phyloP scores from a whole-genome alignment of 495 filamentous ascomycete genomes.

The Aspergillus mulundensis region DNA sequence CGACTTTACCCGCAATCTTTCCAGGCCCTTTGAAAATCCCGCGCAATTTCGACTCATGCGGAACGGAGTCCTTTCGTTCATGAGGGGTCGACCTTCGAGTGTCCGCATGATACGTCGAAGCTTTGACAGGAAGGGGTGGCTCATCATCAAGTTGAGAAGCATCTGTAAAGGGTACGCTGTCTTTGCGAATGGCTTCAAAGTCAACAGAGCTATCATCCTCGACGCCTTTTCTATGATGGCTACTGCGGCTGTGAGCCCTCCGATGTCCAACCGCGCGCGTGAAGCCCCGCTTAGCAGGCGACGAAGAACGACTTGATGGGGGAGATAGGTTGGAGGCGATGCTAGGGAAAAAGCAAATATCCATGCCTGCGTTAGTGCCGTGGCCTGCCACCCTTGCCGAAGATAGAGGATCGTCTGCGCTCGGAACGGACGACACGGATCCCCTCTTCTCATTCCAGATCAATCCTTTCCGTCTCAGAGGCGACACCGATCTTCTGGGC shows the following conservation, averaged over 20 bases:
- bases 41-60: constrained; percentile 39
- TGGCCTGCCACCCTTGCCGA: constrained; percentile 46
- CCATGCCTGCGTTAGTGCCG: constrained; percentile 45
- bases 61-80: constrained; percentile 25
- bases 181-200: constrained; percentile 18
- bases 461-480: constrained; percentile 5
- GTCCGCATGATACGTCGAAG: constrained; percentile 27
- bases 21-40: constrained; percentile 53
- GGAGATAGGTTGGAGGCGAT: constrained; percentile 55
- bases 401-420: constrained; percentile 33
- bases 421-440: constrained; percentile 37
- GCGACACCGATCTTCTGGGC: constrained; percentile 9
- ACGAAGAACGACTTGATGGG: constrained; percentile 48
- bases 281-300: constrained; percentile 46
- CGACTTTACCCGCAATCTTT: constrained; percentile 51
- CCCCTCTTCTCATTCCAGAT: constrained; percentile 15
- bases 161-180: constrained; percentile 14
- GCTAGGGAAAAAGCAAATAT: constrained; percentile 48
- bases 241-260: constrained; percentile 43
- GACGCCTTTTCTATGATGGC: constrained; percentile 26
- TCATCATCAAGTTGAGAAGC: constrained; percentile 21
- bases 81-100: constrained; percentile 20
- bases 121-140: constrained; percentile 30
- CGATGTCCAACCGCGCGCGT: constrained; percentile 41
- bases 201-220: constrained; percentile 24